These are phyloP conservation scores for Akanthomyces lecanii DNA, from an alignment of 2,329 filamentous ascomycete genomes.

Conservation along the genomic window DNA sequence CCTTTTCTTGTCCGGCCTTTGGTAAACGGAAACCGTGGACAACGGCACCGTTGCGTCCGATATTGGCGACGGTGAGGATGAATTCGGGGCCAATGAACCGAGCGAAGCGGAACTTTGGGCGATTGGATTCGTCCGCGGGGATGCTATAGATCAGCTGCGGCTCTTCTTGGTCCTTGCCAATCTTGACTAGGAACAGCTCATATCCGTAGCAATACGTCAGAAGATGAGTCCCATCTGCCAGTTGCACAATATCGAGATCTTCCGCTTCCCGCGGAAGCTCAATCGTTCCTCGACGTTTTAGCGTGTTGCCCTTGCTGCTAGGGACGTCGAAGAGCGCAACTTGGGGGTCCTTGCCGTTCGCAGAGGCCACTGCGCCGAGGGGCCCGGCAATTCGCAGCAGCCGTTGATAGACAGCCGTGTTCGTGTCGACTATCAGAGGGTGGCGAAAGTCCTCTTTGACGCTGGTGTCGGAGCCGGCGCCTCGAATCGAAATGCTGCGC, in stretches of 20 bases:
- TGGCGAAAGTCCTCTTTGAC: slow-evolving; percentile 35
- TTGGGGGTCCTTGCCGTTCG: slow-evolving; percentile 70
- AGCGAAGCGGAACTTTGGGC: slow-evolving; percentile 53
- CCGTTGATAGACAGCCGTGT: slow-evolving; percentile 55
- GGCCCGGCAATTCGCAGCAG: slow-evolving; percentile 56
- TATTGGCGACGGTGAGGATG: slow-evolving; percentile 53
- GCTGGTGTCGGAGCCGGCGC: slow-evolving; percentile 31
- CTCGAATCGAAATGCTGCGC: slow-evolving; percentile 63
- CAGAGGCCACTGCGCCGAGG: slow-evolving; percentile 74
- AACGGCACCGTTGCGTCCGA: slow-evolving; percentile 53
- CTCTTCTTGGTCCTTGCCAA: slow-evolving; percentile 46
- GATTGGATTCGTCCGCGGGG: slow-evolving; percentile 42
- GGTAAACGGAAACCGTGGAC: slow-evolving; percentile 55
- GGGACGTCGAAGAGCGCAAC: slow-evolving; percentile 82
- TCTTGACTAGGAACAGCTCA: slow-evolving; percentile 64
- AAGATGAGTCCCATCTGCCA: slow-evolving; percentile 58
- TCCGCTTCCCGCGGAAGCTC: slow-evolving; percentile 55
- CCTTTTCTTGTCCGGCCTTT: slow-evolving; percentile 33
- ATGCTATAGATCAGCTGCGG: slow-evolving; percentile 55
- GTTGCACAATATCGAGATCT: slow-evolving; percentile 66
- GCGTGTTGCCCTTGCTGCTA: slow-evolving; percentile 48
- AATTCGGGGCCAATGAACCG: slow-evolving; percentile 57
- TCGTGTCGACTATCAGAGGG: slow-evolving; percentile 47
- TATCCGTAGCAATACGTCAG: slow-evolving; percentile 76
- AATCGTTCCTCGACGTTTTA: slow-evolving; percentile 46